Base-by-base conservation (phyloP, 768 basidiomycete species). In the Phylloporus rhodoxanthus region DNA sequence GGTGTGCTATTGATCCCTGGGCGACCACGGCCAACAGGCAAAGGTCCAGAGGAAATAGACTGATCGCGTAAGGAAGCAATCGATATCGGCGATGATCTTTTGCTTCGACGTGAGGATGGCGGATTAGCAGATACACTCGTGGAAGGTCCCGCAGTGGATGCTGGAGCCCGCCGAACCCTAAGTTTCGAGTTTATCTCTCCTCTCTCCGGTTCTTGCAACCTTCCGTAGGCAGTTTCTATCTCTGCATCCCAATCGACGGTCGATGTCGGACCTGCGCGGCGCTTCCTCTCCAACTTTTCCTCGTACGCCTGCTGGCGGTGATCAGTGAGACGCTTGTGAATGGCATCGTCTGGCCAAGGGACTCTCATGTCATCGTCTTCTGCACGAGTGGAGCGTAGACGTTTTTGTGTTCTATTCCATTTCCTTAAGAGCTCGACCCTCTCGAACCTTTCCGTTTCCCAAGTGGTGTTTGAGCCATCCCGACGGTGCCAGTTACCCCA, bases 381-480 rank as follows among this genome's bases (percentile, higher is more conserved):
- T 2, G 72, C 74, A 4, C 68, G 45, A 9, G 49, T 33, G 0
- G 23, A 45, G 8, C 76, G 69, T 19, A 57, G 54, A n/a, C 54
- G 54, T 29, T 57, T 55, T 47, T 75, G 73, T 8, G 34, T 45
- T 14, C 43, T 48, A 9, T 68, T 63, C 75, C 75, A 80, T 20
- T 23, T n/a, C 14, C 28, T 52, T 48, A 70, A 45, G 39, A 68
- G 39, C 3, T 52, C 40, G 5, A 32, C 6, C 4, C 48, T 51
- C 6, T 65, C 58, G 19, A 63, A 53, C 13, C 17, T 52, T 23
- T 60, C 58, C 20, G 61, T 64, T 33, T 74, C 61, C 80, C 80
- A 83, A 7, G 81, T 81, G 2, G 74, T 75, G 53, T 75, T 77
- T 7, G 80, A 76, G 0, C 75, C 77, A 55, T 82, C 76, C 2